A percentile compares a stretch with the other conserved stretches of the same genome.
These are phyloP conservation scores for Entomortierella parvispora DNA, from an alignment of 192 early-diverging fungal genomes.

Conservation along the genomic window DNA sequence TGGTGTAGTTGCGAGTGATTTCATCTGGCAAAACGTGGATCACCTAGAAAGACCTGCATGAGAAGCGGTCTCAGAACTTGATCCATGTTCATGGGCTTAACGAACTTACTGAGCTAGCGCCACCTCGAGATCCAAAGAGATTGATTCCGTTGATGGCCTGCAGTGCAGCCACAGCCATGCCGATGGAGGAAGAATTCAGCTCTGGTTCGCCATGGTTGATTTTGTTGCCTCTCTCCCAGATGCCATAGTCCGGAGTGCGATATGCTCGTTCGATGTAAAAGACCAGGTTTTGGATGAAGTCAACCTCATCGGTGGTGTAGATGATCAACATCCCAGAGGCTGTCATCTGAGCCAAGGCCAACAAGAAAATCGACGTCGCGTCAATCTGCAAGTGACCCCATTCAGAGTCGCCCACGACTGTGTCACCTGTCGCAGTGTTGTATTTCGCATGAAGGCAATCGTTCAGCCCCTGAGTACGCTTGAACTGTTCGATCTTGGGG, in stretches of 20 bases:
- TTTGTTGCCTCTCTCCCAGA: conserved; percentile 90
- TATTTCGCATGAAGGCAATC: conserved; percentile 88
- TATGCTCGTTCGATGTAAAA: conserved; percentile 87
- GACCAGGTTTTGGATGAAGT: conserved; percentile 85
- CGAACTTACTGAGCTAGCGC: conserved; percentile 67
- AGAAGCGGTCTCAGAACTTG: no score
- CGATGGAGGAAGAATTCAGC: conserved; percentile 86
- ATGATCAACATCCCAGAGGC: conserved; percentile 76
- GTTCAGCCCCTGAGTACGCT: conserved; percentile 74
- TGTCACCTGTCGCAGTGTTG: conserved; percentile 82
- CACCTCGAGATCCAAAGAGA: conserved; percentile 81
- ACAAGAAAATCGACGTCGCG: conserved; percentile 82
- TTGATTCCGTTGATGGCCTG: conserved; percentile 86
- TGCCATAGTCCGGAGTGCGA: conserved; percentile 85
- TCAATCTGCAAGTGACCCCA: conserved; percentile 92
- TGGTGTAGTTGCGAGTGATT: conserved; percentile 79
- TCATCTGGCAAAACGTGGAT: conserved; percentile 86
- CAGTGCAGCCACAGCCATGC: conserved; percentile 86
- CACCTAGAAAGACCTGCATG: no score
- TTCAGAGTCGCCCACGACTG: conserved; percentile 81
- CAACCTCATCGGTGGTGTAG: conserved; percentile 83
- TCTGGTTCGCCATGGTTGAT: conserved; percentile 85
- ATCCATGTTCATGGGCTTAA: not conserved
- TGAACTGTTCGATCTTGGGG: conserved; percentile 82
- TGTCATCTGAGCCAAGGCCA: conserved; percentile 84